Conservation (phyloP, 1,284 basidiomycete genomes). For the Leccinum pallidistipes region DNA sequence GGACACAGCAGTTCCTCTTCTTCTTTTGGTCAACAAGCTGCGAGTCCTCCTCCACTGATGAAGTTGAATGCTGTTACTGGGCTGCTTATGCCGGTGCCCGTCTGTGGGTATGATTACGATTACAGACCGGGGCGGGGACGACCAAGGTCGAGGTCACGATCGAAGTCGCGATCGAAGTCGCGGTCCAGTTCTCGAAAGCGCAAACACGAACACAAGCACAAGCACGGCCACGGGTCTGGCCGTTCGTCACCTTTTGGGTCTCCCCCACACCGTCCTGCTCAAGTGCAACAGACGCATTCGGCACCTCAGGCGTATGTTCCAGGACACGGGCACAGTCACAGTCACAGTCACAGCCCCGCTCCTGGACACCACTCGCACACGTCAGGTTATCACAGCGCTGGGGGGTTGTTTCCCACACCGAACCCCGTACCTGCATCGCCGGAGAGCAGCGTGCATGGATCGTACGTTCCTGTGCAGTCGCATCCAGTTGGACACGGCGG, state of each 20-base stretch:
- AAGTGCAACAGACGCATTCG: neutral
- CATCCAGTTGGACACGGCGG: constrained; percentile 8
- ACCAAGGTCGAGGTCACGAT: constrained; percentile 3
- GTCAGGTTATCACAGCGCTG: constrained; percentile 1
- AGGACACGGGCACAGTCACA: neutral
- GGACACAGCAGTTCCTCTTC: neutral
- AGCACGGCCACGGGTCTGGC: neutral
- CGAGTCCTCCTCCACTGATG: neutral
- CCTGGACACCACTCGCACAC: neutral
- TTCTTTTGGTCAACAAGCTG: neutral
- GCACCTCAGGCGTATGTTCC: neutral
- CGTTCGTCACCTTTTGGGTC: constrained; percentile 5
- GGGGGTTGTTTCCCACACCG: neutral
- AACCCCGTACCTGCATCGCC: neutral
- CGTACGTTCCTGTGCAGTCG: constrained; percentile 4
- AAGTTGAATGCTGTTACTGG: neutral
- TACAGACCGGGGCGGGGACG: constrained; percentile 5
- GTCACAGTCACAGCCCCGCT: neutral
- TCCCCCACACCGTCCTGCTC: neutral
- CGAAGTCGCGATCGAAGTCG: constrained; percentile 2
- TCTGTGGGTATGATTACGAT: neutral
- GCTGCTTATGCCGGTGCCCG: neutral
- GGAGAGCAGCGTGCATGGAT: neutral
- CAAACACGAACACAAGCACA: neutral
- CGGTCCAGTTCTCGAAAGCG: neutral